A percentile compares a stretch with the other conserved stretches of the same genome.
These are phyloP conservation scores for Plasmopara halstedii DNA, from an alignment of 352 stramenopile species.

Conservation along the genomic window DNA sequence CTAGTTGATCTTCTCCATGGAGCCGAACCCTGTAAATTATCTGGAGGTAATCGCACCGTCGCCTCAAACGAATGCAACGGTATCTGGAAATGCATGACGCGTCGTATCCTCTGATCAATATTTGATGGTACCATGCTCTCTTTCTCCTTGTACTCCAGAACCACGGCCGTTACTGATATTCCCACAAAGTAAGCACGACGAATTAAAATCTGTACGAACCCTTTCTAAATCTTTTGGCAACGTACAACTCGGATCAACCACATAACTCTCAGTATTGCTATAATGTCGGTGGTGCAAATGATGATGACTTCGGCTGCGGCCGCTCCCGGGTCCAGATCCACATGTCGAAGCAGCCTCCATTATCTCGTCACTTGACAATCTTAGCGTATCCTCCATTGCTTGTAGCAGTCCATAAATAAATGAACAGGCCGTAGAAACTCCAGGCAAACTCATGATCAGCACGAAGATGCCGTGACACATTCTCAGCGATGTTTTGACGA, in stretches of 20 bases:
- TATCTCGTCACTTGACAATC: conserved; percentile 30
- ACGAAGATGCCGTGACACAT: conserved; percentile 67
- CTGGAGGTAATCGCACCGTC: conserved; percentile 60
- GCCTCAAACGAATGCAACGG: conserved; percentile 78
- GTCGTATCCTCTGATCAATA: conserved; percentile 82
- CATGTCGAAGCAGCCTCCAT: conserved; percentile 25
- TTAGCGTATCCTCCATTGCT: conserved; percentile 60
- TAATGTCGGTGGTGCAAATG: conserved; percentile 27
- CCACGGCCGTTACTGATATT: conserved; percentile 62
- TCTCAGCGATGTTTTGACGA: conserved; percentile 35
- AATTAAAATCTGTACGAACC: conserved; percentile 1
- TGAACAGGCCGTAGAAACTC: conserved; percentile 57
- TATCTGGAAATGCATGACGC: conserved; percentile 86
- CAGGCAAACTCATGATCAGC: conserved; percentile 66
- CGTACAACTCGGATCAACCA: conserved; percentile 59
- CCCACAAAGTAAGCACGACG: conserved; percentile 6
- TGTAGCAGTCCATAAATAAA: conserved; percentile 63
- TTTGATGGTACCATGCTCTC: conserved; percentile 72
- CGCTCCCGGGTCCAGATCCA: conserved; percentile 10
- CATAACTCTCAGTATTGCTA: conserved; percentile 39
- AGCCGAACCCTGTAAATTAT: conserved; percentile 10
- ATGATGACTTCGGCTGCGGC: conserved; percentile 24
- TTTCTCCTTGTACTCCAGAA: conserved; percentile 84
- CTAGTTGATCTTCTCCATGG: conserved; percentile 8
- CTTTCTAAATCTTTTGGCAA: conserved; percentile 2